Evolutionary conservation across 2,329 filamentous ascomycete genomes (phyloP).

Genomic region (Thelonectria rubi): DNA sequence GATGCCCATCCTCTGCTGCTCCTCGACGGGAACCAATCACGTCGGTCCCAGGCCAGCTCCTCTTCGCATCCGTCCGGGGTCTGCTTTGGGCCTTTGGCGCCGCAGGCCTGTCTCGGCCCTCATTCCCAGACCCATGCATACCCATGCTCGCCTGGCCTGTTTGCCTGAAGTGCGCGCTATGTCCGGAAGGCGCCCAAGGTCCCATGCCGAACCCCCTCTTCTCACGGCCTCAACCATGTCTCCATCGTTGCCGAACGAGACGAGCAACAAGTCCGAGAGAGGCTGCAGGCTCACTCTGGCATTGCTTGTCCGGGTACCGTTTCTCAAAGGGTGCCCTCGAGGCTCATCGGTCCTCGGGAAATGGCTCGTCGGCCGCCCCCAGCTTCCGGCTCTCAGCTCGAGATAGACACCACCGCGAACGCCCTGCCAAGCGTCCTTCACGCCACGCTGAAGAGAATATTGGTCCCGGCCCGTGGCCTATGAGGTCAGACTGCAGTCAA

Average conservation of each 20-base stretch:
- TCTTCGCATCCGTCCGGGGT: slow-evolving; percentile 31
- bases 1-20: slow-evolving; percentile 37
- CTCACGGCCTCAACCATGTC: not conserved
- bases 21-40: slow-evolving; percentile 19
- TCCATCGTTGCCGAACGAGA: slow-evolving; percentile 10
- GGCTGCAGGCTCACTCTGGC: not conserved
- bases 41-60: slow-evolving; percentile 34
- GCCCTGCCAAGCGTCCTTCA: slow-evolving; percentile 19
- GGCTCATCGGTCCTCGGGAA: not conserved
- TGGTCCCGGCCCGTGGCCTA: slow-evolving; percentile 18
- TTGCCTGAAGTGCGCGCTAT: slow-evolving; percentile 22
- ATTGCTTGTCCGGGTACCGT: not conserved
- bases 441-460: slow-evolving; percentile 28
- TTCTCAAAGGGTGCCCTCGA: slow-evolving; percentile 1
- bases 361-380: slow-evolving; percentile 15
- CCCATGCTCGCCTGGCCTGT: slow-evolving; percentile 34
- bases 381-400: slow-evolving; percentile 6
- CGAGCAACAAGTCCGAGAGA: slow-evolving; percentile 10
- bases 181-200: slow-evolving; percentile 17
- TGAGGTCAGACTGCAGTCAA: slow-evolving; percentile 32
- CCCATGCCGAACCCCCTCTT: slow-evolving; percentile 22
- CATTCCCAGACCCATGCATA: slow-evolving; percentile 35
- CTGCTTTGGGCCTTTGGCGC: slow-evolving; percentile 32
- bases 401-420: slow-evolving; percentile 21
- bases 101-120: slow-evolving; percentile 41